Evolutionary conservation across 805 yeast genomes (phyloP).

Genomic region (Nematodospora valgi): DNA sequence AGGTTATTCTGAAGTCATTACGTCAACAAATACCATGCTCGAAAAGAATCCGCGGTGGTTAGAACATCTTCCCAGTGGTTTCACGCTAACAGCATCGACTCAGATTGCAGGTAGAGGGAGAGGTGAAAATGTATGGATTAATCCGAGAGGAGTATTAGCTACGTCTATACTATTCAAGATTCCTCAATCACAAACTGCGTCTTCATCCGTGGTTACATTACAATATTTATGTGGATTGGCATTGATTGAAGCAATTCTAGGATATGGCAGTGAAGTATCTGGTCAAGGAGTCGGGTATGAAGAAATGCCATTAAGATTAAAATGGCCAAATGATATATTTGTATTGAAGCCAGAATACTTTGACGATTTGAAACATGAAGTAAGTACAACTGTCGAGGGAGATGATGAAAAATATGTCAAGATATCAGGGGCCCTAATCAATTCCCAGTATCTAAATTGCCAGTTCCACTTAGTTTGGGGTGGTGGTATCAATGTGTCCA

Average conservation of each 20-base stretch:
- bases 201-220: conserved; percentile 67
- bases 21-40: conserved; percentile 79
- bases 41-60: conserved; percentile 68
- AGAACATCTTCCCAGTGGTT: conserved; percentile 64
- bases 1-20: conserved; percentile 82
- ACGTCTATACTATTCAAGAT: conserved; percentile 67
- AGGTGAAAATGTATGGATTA: conserved; percentile 93
- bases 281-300: conserved; percentile 55
- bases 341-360: conserved; percentile 62
- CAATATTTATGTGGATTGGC: conserved; percentile 88
- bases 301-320: conserved; percentile 73
- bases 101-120: conserved; percentile 94
- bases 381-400: conserved; percentile 40
- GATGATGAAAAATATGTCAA: conserved; percentile 69
- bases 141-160: conserved; percentile 89
- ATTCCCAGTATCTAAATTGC: conserved; percentile 62
- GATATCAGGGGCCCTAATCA: conserved; percentile 80
- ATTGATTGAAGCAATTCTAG: conserved; percentile 67
- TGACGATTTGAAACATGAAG: conserved; percentile 24
- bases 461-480: conserved; percentile 74
- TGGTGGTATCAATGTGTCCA: conserved; percentile 79
- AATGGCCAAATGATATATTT: conserved; percentile 97
- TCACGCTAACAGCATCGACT: conserved; percentile 66
- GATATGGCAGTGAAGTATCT: conserved; percentile 43
- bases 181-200: conserved; percentile 40